Evolutionary conservation across 2,329 filamentous ascomycete genomes (phyloP).

Genomic region (Pseudocercospora eumusae): DNA sequence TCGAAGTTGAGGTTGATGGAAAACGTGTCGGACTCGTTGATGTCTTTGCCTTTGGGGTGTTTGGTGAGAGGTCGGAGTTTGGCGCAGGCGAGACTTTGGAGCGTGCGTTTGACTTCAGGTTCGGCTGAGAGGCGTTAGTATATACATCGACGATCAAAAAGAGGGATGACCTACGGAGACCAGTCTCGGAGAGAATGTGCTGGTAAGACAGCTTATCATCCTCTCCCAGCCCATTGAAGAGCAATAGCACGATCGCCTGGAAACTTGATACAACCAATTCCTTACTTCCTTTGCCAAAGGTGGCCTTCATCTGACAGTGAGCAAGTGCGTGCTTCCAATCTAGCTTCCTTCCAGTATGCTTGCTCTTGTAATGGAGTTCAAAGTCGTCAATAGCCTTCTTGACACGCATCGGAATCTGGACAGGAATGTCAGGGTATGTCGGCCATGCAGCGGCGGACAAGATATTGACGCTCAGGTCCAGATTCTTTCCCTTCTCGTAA

Average conservation of each 20-base stretch:
- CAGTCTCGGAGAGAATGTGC: constrained; percentile 73
- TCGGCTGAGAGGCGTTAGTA: constrained; percentile 55
- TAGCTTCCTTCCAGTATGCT: constrained; percentile 83
- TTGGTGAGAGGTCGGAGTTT: constrained; percentile 83
- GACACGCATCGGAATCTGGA: constrained; percentile 75
- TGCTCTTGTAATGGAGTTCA: constrained; percentile 80
- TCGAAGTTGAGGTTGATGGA: constrained; percentile 74
- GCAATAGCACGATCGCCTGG: constrained; percentile 84
- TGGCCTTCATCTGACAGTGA: constrained; percentile 81
- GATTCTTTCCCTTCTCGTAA: constrained; percentile 51
- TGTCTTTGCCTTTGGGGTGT: constrained; percentile 75
- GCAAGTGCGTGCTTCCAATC: constrained; percentile 93
- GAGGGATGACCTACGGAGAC: constrained; percentile 59
- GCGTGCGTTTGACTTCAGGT: constrained; percentile 78
- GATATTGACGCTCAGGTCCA: constrained; percentile 84
- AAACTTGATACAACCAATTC: constrained; percentile 89
- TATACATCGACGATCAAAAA: constrained; percentile 13
- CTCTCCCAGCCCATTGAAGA: constrained; percentile 75
- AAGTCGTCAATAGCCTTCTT: constrained; percentile 77
- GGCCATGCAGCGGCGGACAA: constrained; percentile 94
- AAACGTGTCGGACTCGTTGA: constrained; percentile 78
- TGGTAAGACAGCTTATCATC: constrained; percentile 70
- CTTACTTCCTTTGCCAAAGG: constrained; percentile 77
- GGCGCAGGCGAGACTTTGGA: constrained; percentile 92
- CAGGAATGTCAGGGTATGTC: constrained; percentile 74